These are phyloP conservation scores for Ceratobasidium sp. DNA, from an alignment of 1,284 basidiomycete genomes.

Conservation along the genomic window DNA sequence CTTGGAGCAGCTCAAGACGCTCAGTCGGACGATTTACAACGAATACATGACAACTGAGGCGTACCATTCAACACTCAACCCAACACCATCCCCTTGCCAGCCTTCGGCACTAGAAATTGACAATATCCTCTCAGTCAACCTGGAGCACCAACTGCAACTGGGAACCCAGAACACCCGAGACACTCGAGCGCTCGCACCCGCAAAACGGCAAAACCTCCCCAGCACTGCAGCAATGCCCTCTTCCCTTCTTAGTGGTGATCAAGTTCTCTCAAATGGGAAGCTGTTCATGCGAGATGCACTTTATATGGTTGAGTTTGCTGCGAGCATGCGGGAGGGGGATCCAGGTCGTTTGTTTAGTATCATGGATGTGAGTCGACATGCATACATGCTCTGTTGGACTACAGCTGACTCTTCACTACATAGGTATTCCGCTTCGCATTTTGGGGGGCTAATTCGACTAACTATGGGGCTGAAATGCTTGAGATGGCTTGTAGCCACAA, in stretches of 20 bases:
- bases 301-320: not conserved
- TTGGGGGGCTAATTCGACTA: not conserved
- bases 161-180: no score
- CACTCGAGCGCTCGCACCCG: no score
- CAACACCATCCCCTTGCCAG: not conserved
- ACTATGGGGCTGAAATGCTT: not conserved
- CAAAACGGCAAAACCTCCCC: not conserved
- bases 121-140: no score
- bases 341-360: not conserved
- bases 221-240: not conserved
- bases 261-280: not conserved
- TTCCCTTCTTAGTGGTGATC: not conserved
- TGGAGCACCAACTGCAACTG: no score
- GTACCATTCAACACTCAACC: not conserved
- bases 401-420: not conserved
- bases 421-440: not conserved
- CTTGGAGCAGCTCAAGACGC: not conserved
- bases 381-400: not conserved
- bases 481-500: not conserved
- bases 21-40: not conserved
- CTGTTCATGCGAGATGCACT: not conserved
- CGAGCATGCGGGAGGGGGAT: not conserved
- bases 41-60: not conserved
- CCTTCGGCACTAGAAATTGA: no score
- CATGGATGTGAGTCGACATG: not conserved